phyloP scores from a whole-genome alignment of 2,329 filamentous ascomycete genomes.

The Ceratocystis ficicola region DNA sequence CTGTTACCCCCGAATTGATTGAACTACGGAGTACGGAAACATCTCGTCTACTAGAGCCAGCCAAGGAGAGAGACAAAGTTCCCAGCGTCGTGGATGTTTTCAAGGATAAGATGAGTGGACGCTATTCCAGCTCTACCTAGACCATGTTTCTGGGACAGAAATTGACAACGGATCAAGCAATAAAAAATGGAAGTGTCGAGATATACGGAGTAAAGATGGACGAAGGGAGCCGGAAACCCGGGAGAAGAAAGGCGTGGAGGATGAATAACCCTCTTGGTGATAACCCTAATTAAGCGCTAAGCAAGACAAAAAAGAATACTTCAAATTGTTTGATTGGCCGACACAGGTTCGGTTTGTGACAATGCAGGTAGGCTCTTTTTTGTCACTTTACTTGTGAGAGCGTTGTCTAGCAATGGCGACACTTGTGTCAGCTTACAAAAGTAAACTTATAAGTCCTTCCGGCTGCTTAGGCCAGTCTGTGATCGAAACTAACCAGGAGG shows the following conservation, averaged over 20 bases:
- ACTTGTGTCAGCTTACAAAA: not conserved
- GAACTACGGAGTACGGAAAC: not conserved
- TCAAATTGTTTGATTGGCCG: not conserved
- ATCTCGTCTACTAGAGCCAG: not conserved
- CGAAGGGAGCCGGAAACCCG: not conserved
- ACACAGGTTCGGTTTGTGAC: not conserved
- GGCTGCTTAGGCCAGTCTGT: not conserved
- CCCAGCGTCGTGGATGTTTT: not conserved
- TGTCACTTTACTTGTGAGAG: not conserved
- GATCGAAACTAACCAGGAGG: not conserved
- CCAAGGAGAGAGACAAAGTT: constrained; percentile 6
- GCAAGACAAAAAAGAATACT: not conserved
- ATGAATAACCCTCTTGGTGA: not conserved
- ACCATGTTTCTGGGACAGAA: constrained; percentile 5
- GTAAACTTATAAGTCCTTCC: constrained; percentile 9
- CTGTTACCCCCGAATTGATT: not conserved
- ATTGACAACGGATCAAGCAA: constrained; percentile 6
- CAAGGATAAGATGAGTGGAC: not conserved
- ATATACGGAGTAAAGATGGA: not conserved
- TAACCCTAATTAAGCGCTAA: not conserved
- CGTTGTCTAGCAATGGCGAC: not conserved
- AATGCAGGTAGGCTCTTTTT: not conserved
- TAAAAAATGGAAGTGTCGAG: not conserved
- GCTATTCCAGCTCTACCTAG: constrained; percentile 3
- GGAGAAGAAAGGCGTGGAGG: not conserved